phyloP scores from a whole-genome alignment of 1,284 basidiomycete species.

The Pascua sp. region DNA sequence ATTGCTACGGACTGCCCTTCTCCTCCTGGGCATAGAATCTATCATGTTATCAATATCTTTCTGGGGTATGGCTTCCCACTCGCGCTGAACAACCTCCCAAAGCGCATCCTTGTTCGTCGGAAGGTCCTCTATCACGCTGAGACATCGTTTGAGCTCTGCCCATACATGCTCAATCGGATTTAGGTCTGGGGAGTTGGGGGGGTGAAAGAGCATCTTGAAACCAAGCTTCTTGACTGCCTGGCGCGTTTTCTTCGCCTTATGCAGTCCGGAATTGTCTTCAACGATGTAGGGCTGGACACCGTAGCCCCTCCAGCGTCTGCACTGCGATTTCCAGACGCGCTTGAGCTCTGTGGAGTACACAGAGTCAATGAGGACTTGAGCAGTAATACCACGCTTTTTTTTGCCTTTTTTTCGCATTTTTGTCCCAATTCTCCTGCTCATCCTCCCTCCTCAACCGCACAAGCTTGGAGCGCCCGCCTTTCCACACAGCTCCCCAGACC shows the following conservation, averaged over 20 bases:
- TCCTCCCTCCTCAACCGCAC: too few relatives aligned
- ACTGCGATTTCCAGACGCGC: too few relatives aligned
- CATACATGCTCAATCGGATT: conserved; percentile 26
- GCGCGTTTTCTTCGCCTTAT: conserved; percentile 10
- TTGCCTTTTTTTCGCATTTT: too few relatives aligned
- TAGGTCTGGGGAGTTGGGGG: conserved; percentile 23
- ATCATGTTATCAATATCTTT: too few relatives aligned
- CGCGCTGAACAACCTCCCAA: too few relatives aligned
- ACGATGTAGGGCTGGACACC: conserved; percentile 16
- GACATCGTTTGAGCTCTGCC: conserved; percentile 16
- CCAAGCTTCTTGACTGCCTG: neutral
- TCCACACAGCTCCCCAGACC: conserved; percentile 21
- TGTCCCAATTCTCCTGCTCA: too few relatives aligned
- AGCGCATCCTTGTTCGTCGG: conserved; percentile 16
- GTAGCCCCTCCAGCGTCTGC: conserved; percentile 15
- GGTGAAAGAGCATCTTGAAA: conserved; percentile 15
- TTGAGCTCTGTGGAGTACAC: too few relatives aligned
- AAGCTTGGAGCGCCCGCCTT: conserved; percentile 15
- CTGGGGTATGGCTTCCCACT: too few relatives aligned
- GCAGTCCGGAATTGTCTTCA: conserved; percentile 16
- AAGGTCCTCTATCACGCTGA: neutral
- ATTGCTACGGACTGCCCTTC: too few relatives aligned
- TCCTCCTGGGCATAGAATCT: too few relatives aligned
- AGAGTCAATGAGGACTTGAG: conserved; percentile 7
- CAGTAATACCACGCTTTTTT: conserved; percentile 17